Conservation (phyloP, 306 rosid genomes). For the Mimosa pudica region DNA sequence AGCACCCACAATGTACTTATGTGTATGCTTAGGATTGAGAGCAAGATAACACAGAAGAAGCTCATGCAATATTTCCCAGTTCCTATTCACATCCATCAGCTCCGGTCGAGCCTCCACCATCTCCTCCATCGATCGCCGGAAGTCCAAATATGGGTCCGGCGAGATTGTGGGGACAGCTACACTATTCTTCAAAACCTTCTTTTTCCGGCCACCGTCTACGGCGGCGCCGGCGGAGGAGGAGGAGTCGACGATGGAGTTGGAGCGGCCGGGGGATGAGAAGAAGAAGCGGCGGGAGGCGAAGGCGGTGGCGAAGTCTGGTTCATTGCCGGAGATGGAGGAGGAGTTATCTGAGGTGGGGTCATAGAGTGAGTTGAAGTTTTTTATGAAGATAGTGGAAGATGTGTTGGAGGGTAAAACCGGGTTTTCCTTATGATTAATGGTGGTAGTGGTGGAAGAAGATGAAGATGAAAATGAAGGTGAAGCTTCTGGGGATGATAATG, state of each 20-base stretch:
- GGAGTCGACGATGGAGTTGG: constrained; percentile 85
- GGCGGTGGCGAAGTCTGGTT: constrained; percentile 62
- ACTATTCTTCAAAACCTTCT: constrained; percentile 42
- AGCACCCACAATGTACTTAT: constrained; percentile 74
- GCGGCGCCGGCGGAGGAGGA: neutral
- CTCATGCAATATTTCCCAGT: constrained; percentile 78
- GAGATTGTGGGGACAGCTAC: constrained; percentile 76
- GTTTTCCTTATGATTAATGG: neutral
- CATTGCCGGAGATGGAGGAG: neutral
- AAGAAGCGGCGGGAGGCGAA: constrained; percentile 92
- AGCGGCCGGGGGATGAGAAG: constrained; percentile 90
- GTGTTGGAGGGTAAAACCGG: neutral
- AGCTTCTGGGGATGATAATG: constrained; percentile 33
- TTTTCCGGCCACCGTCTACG: constrained; percentile 2
- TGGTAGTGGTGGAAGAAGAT: neutral
- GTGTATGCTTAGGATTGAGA: constrained; percentile 73
- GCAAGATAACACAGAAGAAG: constrained; percentile 85
- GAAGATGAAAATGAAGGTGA: constrained; percentile 1
- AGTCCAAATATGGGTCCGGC: constrained; percentile 84
- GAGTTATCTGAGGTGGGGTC: constrained; percentile 37
- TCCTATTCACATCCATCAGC: constrained; percentile 48
- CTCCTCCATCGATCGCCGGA: constrained; percentile 93
- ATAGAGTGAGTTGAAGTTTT: constrained; percentile 71
- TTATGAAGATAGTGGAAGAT: constrained; percentile 41
- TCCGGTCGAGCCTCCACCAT: constrained; percentile 90